These are phyloP conservation scores for Cerrena zonata DNA, from an alignment of 1,284 basidiomycete species.

Conservation along the genomic window DNA sequence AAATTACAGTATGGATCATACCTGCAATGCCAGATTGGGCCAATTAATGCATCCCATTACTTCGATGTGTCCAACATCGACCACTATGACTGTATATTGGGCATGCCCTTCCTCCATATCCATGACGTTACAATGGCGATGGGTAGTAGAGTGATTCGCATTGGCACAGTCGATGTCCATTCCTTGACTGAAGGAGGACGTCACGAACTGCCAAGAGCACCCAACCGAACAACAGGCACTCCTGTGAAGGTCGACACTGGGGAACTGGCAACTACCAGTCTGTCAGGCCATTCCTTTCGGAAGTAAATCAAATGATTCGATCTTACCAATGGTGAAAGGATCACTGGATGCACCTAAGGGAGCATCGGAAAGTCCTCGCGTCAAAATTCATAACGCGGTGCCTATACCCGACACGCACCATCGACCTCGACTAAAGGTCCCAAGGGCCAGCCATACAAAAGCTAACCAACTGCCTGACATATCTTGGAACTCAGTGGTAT, in stretches of 20 bases:
- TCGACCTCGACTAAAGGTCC: background rate
- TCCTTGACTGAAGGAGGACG: background rate
- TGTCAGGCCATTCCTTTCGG: background rate
- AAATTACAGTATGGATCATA: background rate
- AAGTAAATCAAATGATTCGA: background rate
- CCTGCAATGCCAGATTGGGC: background rate
- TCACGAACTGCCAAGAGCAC: background rate
- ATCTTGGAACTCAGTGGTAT: background rate
- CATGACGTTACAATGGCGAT: background rate
- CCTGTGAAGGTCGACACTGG: background rate
- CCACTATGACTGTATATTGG: constrained; percentile 25
- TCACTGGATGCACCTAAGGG: constrained; percentile 1
- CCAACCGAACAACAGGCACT: background rate
- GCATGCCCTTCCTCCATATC: constrained; percentile 22
- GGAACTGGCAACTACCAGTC: background rate
- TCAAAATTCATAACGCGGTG: constrained; percentile 21
- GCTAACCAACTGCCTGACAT: background rate
- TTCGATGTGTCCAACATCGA: constrained; percentile 29
- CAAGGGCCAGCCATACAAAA: background rate
- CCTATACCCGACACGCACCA: constrained; percentile 8
- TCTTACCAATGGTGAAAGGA: background rate
- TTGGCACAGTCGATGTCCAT: background rate
- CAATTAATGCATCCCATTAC: constrained; percentile 18
- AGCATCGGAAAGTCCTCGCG: constrained; percentile 18
- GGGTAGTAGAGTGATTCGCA: background rate